Evolutionary conservation across 495 filamentous ascomycete genomes (phyloP), one percentile per base, ranked within the genome.

Genomic region (Neurospora cerealis): DNA sequence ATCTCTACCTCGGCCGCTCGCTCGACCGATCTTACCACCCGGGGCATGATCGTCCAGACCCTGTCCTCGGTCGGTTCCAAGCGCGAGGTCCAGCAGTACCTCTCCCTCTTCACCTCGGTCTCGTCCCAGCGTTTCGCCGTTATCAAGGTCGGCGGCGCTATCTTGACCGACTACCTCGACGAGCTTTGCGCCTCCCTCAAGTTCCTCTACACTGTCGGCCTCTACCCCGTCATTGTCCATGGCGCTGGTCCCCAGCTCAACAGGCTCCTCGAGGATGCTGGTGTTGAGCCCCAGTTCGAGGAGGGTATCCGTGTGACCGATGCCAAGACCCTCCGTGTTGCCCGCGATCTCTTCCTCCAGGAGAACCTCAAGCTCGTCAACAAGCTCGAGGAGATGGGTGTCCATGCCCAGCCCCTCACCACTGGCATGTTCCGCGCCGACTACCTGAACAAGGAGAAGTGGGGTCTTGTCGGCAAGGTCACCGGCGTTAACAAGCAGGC

Each of bases 41-140:
- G 96, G 73, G 91, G 91, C 37, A 97, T 96, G 72, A 95, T 99
- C 48, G 91, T 98, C 74, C 95, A 97, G 83, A 86, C 98, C 73
- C 87, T 98, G 73, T 97, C 94, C 85, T 97, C 96, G 80, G 96
- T 98, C 78, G 95, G 93, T 62, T 97, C 95, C 69, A 98, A 97
- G 88, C 88, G 96, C 71, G 96, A 99, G 84, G 95, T 97, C 46
- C 93, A 98, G 86, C 96, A 98, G 80, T 98, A 99, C 84, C 91
- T 98, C 71, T 96, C 95, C 70, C 95, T 98, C 80, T 99, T 99
- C 87, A 96, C 91, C 72, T 97, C 95, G 41, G 96, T 98, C 69
- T 96, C 95, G 32, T 97, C 93, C 5, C 95, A 98, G 86, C 94
- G 97, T 79, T 99, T 99, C 82, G 96, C 96, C 77, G 96, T 99